Percentiles rank a stretch among this genome's conserved stretches.
Conservation (phyloP, 1,284 basidiomycete genomes). For the Ceraceosorus guamensis region DNA sequence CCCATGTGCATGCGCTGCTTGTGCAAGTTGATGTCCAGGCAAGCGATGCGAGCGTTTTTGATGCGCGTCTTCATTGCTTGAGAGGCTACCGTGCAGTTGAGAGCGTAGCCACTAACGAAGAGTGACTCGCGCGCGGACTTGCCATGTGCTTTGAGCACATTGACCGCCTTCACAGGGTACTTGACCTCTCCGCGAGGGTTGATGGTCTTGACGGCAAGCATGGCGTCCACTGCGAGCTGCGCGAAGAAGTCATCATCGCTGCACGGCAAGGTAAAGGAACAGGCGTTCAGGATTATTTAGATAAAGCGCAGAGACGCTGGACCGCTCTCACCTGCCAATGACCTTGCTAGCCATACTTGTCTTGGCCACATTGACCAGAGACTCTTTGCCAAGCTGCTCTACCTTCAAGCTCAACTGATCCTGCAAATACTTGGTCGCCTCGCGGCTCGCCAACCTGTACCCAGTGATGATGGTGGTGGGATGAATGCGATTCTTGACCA, state of each 20-base stretch:
- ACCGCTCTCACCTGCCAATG: conserved; percentile 57
- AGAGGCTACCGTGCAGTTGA: conserved; percentile 97
- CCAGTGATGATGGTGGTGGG: conserved; percentile 99
- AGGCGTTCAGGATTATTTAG: no score
- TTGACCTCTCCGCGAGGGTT: conserved; percentile 93
- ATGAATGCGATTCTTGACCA: conserved; percentile 97
- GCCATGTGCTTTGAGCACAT: conserved; percentile 97
- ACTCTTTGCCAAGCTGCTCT: conserved; percentile 80
- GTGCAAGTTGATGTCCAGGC: conserved; percentile 94
- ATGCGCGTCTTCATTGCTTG: conserved; percentile 99
- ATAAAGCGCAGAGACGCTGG: no score
- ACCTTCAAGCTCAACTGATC: conserved; percentile 95
- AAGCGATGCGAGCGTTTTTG: conserved; percentile 89
- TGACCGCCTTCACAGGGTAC: conserved; percentile 99
- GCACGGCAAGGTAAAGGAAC: no score
- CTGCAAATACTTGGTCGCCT: conserved; percentile 96
- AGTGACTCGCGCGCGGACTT: conserved; percentile 90
- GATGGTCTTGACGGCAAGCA: conserved; percentile 92
- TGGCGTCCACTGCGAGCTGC: conserved; percentile 96
- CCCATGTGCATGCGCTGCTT: conserved; percentile 97
- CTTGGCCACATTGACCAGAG: conserved; percentile 92
- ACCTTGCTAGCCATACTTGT: conserved; percentile 99
- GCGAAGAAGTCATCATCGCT: conserved; percentile 98
- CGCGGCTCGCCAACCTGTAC: conserved; percentile 90
- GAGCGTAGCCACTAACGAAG: conserved; percentile 90